phyloP scores from a whole-genome alignment of 192 early-diverging fungal species.

The Fimicolochytrium jonesii region DNA sequence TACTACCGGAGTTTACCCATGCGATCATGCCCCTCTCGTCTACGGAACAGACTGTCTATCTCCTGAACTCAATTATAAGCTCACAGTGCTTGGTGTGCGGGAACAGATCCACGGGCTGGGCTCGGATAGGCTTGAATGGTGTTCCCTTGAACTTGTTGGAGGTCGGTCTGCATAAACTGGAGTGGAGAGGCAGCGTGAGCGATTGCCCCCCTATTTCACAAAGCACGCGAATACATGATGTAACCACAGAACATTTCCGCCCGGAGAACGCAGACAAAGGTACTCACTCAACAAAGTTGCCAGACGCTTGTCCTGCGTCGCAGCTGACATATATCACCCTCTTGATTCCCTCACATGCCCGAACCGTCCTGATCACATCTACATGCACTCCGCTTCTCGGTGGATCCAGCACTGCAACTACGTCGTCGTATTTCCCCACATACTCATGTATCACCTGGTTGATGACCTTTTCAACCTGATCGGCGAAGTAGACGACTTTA shows the following conservation, averaged over 20 bases:
- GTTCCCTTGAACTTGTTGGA: constrained; percentile 55
- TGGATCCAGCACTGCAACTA: constrained; percentile 74
- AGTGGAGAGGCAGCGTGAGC: constrained; percentile 11
- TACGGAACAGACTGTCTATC: constrained; percentile 24
- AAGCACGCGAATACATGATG: background rate
- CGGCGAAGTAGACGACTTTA: constrained; percentile 58
- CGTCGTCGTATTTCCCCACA: constrained; percentile 42
- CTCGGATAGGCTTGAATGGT: constrained; percentile 59
- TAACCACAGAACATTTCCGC: background rate
- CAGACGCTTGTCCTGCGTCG: constrained; percentile 50
- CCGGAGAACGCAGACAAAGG: background rate
- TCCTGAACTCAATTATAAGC: constrained; percentile 63
- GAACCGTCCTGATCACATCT: constrained; percentile 60
- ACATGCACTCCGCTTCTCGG: constrained; percentile 59
- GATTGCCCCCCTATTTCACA: background rate
- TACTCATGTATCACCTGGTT: constrained; percentile 29
- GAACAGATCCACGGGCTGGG: constrained; percentile 69
- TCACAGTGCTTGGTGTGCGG: constrained; percentile 69
- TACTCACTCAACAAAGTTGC: constrained; percentile 64
- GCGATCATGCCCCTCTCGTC: too few species aligned
- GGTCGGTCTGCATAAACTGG: constrained; percentile 63
- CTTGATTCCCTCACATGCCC: constrained; percentile 49
- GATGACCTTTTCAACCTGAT: constrained; percentile 60
- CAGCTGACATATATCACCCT: constrained; percentile 68
- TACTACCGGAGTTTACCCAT: too few species aligned